Conservation (phyloP, 345 rosid species). For the Cardiospermum halicacabum region DNA sequence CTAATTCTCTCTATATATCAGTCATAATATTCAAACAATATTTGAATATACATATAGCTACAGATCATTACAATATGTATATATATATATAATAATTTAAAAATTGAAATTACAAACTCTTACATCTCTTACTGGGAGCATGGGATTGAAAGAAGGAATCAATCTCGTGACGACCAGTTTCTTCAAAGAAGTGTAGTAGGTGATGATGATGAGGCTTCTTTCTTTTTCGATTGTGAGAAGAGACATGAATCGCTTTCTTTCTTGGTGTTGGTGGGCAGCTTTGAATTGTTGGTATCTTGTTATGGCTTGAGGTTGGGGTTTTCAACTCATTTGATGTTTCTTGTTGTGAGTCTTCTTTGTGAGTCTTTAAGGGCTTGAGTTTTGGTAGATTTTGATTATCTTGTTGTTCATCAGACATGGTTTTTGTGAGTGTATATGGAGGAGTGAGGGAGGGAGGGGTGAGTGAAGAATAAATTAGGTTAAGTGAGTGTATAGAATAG, state of each 20-base stretch:
- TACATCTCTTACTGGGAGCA: slow-evolving; percentile 36
- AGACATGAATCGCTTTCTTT: slow-evolving; percentile 27
- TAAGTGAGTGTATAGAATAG: not conserved
- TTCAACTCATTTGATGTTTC: slow-evolving; percentile 23
- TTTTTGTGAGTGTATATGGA: not conserved
- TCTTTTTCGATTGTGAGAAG: slow-evolving; percentile 20
- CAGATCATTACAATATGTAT: not conserved
- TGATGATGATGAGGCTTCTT: slow-evolving; percentile 10
- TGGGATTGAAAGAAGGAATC: slow-evolving; percentile 41
- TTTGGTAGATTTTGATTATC: slow-evolving; percentile 3
- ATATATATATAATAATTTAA: not conserved
- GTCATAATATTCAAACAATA: not conserved
- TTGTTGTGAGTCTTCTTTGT: not conserved
- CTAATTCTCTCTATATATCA: not conserved
- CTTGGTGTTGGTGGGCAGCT: slow-evolving; percentile 58
- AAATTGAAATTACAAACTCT: slow-evolving; percentile 27
- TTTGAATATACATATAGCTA: not conserved
- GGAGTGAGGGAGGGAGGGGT: slow-evolving; percentile 2
- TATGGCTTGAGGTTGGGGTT: slow-evolving; percentile 42
- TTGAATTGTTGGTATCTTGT: slow-evolving; percentile 37
- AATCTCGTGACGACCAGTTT: slow-evolving; percentile 35
- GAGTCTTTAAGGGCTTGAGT: not conserved
- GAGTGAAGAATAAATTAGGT: not conserved
- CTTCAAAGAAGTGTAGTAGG: slow-evolving; percentile 39
- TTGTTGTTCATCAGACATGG: slow-evolving; percentile 24